A percentile compares a stretch with the other conserved stretches of the same genome.
Evolutionary conservation across 2,329 filamentous ascomycete genomes (phyloP).

Genomic region (Xylaria multiplex): DNA sequence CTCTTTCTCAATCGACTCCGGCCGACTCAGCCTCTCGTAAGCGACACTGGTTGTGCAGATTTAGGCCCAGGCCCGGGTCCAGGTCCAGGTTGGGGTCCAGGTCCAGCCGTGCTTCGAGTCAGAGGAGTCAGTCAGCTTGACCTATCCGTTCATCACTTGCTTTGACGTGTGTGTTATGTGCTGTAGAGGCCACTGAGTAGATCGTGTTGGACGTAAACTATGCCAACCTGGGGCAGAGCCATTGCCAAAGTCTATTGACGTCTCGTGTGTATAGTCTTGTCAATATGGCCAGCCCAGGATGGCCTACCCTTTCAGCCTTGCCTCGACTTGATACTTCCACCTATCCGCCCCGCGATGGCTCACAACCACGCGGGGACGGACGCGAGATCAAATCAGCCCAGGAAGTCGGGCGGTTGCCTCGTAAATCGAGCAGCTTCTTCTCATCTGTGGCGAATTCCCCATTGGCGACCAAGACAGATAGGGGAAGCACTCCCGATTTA

Average conservation of each 20-base stretch:
- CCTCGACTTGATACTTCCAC: conserved; percentile 36
- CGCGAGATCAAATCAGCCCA: conserved; percentile 27
- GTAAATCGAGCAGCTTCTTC: conserved; percentile 33
- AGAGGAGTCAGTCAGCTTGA: conserved; percentile 26
- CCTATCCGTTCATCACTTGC: conserved; percentile 4
- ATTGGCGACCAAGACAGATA: conserved; percentile 25
- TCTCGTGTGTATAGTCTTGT: conserved; percentile 15
- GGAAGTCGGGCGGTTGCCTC: conserved; percentile 26
- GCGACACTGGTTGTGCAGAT: conserved; percentile 22
- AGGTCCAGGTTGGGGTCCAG: conserved; percentile 12
- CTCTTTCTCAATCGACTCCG: conserved; percentile 16
- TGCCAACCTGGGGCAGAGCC: conserved; percentile 21
- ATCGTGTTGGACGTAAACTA: conserved; percentile 28
- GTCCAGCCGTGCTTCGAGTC: conserved; percentile 16
- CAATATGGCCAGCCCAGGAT: conserved; percentile 37
- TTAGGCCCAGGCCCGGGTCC: background rate
- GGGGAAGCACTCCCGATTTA: conserved; percentile 34
- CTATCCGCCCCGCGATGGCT: conserved; percentile 13
- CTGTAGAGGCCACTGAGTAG: conserved; percentile 18
- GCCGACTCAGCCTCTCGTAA: conserved; percentile 31
- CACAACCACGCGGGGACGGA: conserved; percentile 9
- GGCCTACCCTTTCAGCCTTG: conserved; percentile 31
- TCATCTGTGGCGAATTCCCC: conserved; percentile 40
- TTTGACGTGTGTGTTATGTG: conserved; percentile 31
- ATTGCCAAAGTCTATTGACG: conserved; percentile 33